Percentiles rank a stretch among this genome's conserved stretches.
These are phyloP conservation scores for Pichia insulana DNA, from an alignment of 805 yeast species.

Conservation along the genomic window DNA sequence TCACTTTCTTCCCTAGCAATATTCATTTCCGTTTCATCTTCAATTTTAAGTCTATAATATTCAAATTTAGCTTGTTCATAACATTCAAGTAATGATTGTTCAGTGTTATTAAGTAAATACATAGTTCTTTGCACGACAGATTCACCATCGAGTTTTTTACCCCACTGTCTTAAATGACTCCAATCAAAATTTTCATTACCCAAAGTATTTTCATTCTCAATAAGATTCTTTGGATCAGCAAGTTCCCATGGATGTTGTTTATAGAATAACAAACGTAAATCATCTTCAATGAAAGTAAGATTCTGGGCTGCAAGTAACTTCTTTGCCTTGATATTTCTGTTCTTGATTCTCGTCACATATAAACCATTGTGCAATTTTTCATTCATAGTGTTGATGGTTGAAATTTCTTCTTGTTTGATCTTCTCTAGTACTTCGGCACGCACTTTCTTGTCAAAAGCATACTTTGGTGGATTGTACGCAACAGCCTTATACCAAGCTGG, in stretches of 20 bases:
- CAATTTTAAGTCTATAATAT: constrained; percentile 78
- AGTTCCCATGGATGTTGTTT: constrained; percentile 98
- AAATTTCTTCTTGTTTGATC: constrained; percentile 17
- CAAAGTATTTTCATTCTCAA: constrained; percentile 60
- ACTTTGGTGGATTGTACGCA: constrained; percentile 71
- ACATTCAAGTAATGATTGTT: constrained; percentile 45
- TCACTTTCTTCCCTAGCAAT: constrained; percentile 74
- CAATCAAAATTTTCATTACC: constrained; percentile 56
- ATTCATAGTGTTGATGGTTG: constrained; percentile 12
- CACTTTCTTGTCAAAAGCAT: constrained; percentile 43
- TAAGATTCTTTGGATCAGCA: constrained; percentile 75
- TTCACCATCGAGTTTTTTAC: constrained; percentile 82
- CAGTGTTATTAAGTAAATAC: constrained; percentile 35
- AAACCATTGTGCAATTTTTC: constrained; percentile 14
- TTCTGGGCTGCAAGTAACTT: constrained; percentile 45
- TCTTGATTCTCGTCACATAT: constrained; percentile 41
- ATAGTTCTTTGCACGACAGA: constrained; percentile 70
- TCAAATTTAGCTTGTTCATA: constrained; percentile 84
- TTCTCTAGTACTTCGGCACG: constrained; percentile 23
- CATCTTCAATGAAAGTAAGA: constrained; percentile 63
- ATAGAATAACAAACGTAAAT: constrained; percentile 71
- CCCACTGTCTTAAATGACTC: constrained; percentile 65
- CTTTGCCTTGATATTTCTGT: constrained; percentile 26
- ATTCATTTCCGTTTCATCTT: constrained; percentile 65
- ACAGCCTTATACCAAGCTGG: constrained; percentile 92